Evolutionary conservation across 345 rosid species (phyloP).

Genomic region (Syzygium jambos): DNA sequence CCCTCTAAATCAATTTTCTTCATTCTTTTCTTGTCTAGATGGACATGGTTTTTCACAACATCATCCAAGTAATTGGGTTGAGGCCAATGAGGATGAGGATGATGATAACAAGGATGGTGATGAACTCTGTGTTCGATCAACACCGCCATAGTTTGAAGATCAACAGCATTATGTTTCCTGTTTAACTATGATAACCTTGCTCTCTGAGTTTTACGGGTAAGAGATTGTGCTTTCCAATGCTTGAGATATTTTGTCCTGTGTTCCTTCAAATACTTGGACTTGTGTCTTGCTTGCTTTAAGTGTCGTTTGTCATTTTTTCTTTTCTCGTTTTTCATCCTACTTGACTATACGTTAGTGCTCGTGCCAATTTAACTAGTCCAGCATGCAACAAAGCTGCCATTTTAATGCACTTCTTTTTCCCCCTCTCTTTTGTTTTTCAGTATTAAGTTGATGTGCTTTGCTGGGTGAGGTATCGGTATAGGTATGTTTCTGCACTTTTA

Average conservation of each 20-base stretch:
- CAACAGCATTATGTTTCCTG: too few relatives aligned
- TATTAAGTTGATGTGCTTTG: neutral
- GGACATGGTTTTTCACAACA: neutral
- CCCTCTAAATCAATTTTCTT: neutral
- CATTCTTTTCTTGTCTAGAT: neutral
- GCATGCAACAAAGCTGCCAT: neutral
- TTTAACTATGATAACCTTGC: too few relatives aligned
- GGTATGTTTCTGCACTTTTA: neutral
- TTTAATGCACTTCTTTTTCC: neutral
- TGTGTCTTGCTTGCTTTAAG: neutral
- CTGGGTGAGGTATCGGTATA: neutral
- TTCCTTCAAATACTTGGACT: neutral
- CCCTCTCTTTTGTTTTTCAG: neutral
- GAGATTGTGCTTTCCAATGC: too few relatives aligned
- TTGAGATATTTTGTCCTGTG: too few relatives aligned
- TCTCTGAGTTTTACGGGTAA: too few relatives aligned
- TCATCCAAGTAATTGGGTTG: neutral
- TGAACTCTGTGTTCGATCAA: too few relatives aligned
- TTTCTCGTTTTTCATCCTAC: neutral
- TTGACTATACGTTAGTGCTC: neutral
- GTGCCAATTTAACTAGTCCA: neutral
- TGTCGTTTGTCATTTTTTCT: neutral
- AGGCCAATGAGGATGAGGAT: neutral
- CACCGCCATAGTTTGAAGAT: too few relatives aligned
- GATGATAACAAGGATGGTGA: neutral